Evolutionary conservation across 257 asterid genomes (phyloP).

Genomic region (Solanum sitiens): DNA sequence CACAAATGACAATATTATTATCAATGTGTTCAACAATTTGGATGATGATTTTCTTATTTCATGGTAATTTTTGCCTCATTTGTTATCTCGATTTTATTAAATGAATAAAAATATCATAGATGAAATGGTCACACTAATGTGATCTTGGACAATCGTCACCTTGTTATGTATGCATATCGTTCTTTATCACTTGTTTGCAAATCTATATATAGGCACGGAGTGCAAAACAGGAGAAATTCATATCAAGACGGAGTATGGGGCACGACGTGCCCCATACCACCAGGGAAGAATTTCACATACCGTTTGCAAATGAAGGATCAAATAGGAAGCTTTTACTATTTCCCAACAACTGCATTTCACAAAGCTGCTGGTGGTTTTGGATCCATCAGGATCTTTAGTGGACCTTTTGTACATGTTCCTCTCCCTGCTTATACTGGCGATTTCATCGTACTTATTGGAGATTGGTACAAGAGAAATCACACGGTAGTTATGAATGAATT

Average conservation of each 20-base stretch:
- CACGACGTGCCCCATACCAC: conserved; percentile 60
- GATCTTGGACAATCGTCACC: too few relatives aligned
- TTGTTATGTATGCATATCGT: too few relatives aligned
- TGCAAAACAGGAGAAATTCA: conserved; percentile 50
- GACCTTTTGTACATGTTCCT: conserved; percentile 47
- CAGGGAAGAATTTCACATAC: conserved; percentile 51
- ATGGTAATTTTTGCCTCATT: neutral
- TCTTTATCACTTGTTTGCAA: neutral
- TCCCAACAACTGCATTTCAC: conserved; percentile 51
- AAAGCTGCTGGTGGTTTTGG: conserved; percentile 65
- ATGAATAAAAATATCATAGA: neutral
- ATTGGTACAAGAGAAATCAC: conserved; percentile 65
- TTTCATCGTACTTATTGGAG: conserved; percentile 36
- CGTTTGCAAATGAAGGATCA: conserved; percentile 62
- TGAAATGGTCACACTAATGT: neutral
- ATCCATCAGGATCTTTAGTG: conserved; percentile 32
- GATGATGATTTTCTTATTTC: neutral
- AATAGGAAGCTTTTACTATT: conserved; percentile 11
- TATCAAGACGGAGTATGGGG: conserved; percentile 48
- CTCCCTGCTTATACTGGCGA: conserved; percentile 40
- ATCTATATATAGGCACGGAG: conserved; percentile 32
- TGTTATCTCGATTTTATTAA: neutral
- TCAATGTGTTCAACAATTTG: neutral
- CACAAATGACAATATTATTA: neutral
- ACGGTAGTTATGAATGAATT: conserved; percentile 16